These are phyloP conservation scores for Diplosphaera chodatii DNA, from an alignment of 139 green algal genomes.

Conservation along the genomic window DNA sequence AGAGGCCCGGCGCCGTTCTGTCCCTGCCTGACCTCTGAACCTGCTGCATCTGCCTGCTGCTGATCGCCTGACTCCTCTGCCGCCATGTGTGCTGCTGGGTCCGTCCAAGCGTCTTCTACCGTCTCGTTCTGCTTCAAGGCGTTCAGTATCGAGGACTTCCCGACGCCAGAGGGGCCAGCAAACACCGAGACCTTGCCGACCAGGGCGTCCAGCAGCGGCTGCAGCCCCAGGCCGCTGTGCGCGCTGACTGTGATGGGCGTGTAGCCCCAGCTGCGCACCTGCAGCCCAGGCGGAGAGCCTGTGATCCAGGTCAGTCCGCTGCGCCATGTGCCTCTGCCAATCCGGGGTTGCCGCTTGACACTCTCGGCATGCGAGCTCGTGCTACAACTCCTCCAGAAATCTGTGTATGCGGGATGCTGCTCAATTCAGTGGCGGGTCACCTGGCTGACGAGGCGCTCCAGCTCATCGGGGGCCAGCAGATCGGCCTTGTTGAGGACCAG, in stretches of 20 bases:
- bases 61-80: constrained; percentile 5
- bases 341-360: too few species aligned
- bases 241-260: constrained; percentile 60
- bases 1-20: too few species aligned
- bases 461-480: constrained; percentile 43
- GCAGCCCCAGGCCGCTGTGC: constrained; percentile 51
- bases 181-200: constrained; percentile 60
- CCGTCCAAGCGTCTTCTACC: too few species aligned
- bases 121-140: constrained; percentile 29
- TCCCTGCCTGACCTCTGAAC: too few species aligned
- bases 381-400: too few species aligned
- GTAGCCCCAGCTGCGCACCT: constrained; percentile 80
- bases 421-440: constrained; percentile 24
- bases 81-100: not conserved
- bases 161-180: constrained; percentile 84
- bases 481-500: constrained; percentile 95
- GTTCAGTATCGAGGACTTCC: constrained; percentile 96
- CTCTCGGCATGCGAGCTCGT: too few species aligned
- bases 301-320: too few species aligned
- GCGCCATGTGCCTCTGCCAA: too few species aligned
- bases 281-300: not conserved
- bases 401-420: too few species aligned
- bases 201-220: constrained; percentile 43
- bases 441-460: constrained; percentile 25
- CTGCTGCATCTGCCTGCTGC: constrained; percentile 2